Evolutionary conservation across 2,329 filamentous ascomycete species (phyloP).

Genomic region (Fusarium robinianum): DNA sequence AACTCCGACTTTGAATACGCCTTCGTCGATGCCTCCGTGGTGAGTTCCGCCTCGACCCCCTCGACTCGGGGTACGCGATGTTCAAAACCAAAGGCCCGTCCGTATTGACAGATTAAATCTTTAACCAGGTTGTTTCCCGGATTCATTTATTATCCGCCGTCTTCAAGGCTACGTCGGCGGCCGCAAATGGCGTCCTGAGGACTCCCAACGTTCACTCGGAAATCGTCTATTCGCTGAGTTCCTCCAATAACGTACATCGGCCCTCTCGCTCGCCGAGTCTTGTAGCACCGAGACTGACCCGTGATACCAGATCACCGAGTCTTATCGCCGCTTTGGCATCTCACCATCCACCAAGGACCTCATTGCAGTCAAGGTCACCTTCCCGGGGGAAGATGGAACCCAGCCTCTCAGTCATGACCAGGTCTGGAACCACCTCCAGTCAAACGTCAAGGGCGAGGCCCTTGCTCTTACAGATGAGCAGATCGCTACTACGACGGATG

Average conservation of each 20-base stretch:
- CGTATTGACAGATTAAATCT: constrained; percentile 11
- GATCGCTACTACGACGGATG: constrained; percentile 64
- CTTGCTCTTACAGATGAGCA: constrained; percentile 65
- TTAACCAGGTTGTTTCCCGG: constrained; percentile 67
- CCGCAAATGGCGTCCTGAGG: constrained; percentile 64
- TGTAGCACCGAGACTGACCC: constrained; percentile 13
- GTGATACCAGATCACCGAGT: constrained; percentile 75
- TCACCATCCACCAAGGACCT: constrained; percentile 70
- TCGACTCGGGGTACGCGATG: constrained; percentile 15
- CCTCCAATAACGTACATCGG: constrained; percentile 74
- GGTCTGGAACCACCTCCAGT: constrained; percentile 62
- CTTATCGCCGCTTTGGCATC: constrained; percentile 88
- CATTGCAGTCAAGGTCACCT: constrained; percentile 79
- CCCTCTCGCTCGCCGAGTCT: background rate
- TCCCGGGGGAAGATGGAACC: constrained; percentile 49
- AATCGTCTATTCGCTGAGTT: constrained; percentile 77
- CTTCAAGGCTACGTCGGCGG: constrained; percentile 75
- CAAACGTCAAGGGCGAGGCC: constrained; percentile 64
- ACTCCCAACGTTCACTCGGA: constrained; percentile 90
- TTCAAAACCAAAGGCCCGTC: background rate
- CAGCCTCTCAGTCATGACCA: constrained; percentile 50
- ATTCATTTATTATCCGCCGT: constrained; percentile 75
- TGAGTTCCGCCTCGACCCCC: constrained; percentile 48
- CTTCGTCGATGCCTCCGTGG: constrained; percentile 82
- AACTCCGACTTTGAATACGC: constrained; percentile 91